Evolutionary conservation across 2,329 filamentous ascomycete species (phyloP), one percentile per base, ranked within the genome.

Genomic region (Zasmidium angulare): DNA sequence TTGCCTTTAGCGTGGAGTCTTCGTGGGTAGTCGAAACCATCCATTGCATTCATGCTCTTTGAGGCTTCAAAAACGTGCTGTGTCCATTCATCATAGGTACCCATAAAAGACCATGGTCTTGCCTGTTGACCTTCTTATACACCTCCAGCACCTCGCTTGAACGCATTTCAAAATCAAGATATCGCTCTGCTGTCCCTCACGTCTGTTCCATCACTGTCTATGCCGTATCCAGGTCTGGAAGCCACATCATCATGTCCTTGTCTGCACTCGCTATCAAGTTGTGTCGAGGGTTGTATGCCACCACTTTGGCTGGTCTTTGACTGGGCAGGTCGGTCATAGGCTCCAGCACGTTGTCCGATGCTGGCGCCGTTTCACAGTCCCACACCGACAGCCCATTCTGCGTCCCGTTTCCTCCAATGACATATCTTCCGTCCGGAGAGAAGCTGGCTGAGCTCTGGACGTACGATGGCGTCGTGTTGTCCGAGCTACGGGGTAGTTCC

Each of bases 181-280:
- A n/a, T n/a, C n/a, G n/a, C n/a, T n/a, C n/a, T n/a, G n/a, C n/a
- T n/a, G n/a, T n/a, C n/a, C n/a, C n/a, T n/a, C n/a, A n/a, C n/a
- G n/a, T n/a, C n/a, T n/a, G n/a, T n/a, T 49, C 17, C 46, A 36
- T 36, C 29, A 43, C 29, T 22, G 21, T 36, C 29, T 48, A 58
- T 2, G 55, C 55, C n/a, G 22, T 40, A 43, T 58, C 56, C 6
- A 40, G 56, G 29, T 58, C 56, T 6, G 56, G 56, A 19, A 58
- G 43, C 79, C 79, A 82, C 17, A 82, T 67, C 56, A 77, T 69
- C n/a, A 81, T 66, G 55, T 97, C 92, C 70, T 89, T 89, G 68
- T 98, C 93, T 2, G 91, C 95, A 48, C 89, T 95, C 9, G 91
- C 93, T 66, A 98, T 84, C 79, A 97, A 87, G 75, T 98, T 97